Base-by-base conservation (phyloP, 2,329 filamentous ascomycete genomes). In the Pseudogymnoascus sp. region DNA sequence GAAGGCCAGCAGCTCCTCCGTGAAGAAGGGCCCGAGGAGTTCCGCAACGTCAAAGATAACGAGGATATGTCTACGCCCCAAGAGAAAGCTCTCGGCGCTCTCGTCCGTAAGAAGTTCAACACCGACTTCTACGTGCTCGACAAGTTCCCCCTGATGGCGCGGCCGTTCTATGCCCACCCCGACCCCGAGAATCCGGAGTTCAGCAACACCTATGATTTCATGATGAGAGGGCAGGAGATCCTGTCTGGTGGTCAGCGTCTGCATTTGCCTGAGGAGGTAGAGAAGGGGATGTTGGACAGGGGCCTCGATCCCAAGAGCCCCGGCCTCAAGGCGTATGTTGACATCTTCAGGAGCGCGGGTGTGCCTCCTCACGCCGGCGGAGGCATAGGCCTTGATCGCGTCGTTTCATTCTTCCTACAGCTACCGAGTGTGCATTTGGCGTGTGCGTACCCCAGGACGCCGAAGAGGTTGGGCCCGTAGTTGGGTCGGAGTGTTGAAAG, bases 91-190 rank as follows among this genome's bases (percentile, higher is more conserved):
- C 86, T 97, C 7, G 94, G 94, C 63, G 87, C 86, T 25, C 82
- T 97, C 58, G 85, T 97, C 67, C 88, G 90, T 63, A 83, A 90
- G 70, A 97, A 96, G 78, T 96, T 89, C 82, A 84, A 89, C 73
- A 94, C 92, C 64, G 94, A 99, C 78, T 97, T 97, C 79, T 97
- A 96, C 79, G 88, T 95, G 22, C 84, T 99, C 66, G 93, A 97
- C 80, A 94, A 97, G 77, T 99, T 96, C 82, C 94, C 94, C 49
- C 86, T 94, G 75, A 80, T 82, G 38, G 90, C 94, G 19, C 85
- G 94, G 30, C 93, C 93, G 4, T 96, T 96, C 77, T 97, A 97
- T 77, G 92, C 93, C 65, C 91, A 93, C 79, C 86, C 90, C 61
- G 89, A 90, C 71, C 84, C 84, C 2, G 78, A 83, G 45, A 84